Conservation (phyloP, 352 stramenopile genomes). For the Pythium grandisporangium region DNA sequence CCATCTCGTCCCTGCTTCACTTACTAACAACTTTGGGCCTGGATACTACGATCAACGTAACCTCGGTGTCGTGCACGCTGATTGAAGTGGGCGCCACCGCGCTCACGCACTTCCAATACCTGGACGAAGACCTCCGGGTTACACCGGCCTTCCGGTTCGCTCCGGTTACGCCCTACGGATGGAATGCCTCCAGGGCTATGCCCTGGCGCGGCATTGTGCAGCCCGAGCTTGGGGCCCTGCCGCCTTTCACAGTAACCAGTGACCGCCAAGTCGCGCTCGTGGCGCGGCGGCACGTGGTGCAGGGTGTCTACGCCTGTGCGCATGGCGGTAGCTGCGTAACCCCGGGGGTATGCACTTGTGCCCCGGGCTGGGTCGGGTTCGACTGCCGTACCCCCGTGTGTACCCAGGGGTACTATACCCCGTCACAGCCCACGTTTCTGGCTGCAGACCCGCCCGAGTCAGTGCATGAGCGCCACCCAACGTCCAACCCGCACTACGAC, state of each 20-base stretch:
- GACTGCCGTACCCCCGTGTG: slow-evolving; percentile 95
- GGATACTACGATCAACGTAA: too few species aligned
- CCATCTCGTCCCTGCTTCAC: too few species aligned
- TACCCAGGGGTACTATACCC: slow-evolving; percentile 89
- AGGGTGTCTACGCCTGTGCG: slow-evolving; percentile 93
- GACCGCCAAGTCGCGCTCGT: slow-evolving; percentile 91
- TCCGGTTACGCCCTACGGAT: slow-evolving; percentile 72
- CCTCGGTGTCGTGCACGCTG: too few species aligned
- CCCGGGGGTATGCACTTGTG: slow-evolving; percentile 89
- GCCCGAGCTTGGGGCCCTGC: slow-evolving; percentile 31
- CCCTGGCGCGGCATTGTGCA: slow-evolving; percentile 66
- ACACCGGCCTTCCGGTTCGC: slow-evolving; percentile 83
- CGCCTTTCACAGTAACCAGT: slow-evolving; percentile 43
- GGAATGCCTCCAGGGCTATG: slow-evolving; percentile 41
- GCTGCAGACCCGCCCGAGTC: slow-evolving; percentile 44
- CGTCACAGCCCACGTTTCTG: slow-evolving; percentile 69
- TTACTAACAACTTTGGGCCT: too few species aligned
- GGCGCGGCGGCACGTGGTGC: slow-evolving; percentile 69
- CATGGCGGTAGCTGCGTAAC: slow-evolving; percentile 89
- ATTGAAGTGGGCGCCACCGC: slow-evolving; percentile 81
- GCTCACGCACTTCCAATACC: slow-evolving; percentile 85
- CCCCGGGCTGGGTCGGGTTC: slow-evolving; percentile 91
- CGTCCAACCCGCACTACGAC: slow-evolving; percentile 56
- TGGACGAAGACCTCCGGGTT: slow-evolving; percentile 60
- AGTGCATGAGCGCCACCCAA: slow-evolving; percentile 32